phyloP scores from a whole-genome alignment of 164 flowering plant genomes.

The Macadamia tetraphylla region DNA sequence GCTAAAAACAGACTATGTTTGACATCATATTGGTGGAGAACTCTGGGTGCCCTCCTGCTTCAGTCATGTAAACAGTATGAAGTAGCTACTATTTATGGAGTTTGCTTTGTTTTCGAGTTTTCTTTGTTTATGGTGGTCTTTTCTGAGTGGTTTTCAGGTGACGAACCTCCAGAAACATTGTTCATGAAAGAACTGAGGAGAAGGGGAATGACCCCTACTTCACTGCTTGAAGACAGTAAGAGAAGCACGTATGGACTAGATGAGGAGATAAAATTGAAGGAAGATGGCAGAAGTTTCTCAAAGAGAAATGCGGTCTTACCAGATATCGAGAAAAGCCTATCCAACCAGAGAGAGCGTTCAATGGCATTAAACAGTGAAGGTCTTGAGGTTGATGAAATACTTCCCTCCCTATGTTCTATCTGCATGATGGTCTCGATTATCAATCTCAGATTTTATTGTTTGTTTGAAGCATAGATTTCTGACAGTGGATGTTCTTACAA shows the following conservation, averaged over 20 bases:
- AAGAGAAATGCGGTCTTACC: conserved; percentile 53
- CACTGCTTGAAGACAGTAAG: conserved; percentile 69
- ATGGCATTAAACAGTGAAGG: conserved; percentile 93
- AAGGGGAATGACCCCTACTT: conserved; percentile 86
- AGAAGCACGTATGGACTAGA: conserved; percentile 30
- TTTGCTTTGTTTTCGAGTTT: too few species aligned
- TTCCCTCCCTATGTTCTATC: background rate
- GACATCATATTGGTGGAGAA: too few species aligned
- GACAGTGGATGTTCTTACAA: too few species aligned
- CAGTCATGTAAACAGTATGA: too few species aligned
- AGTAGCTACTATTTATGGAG: too few species aligned
- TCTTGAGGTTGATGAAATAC: conserved; percentile 59
- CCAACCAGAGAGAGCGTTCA: conserved; percentile 77
- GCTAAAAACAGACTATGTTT: too few species aligned
- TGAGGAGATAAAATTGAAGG: conserved; percentile 37
- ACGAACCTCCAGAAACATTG: conserved; percentile 91
- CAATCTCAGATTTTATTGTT: too few species aligned
- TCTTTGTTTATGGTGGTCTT: background rate
- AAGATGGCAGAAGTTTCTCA: conserved; percentile 38
- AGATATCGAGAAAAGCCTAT: conserved; percentile 41
- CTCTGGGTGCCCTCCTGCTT: too few species aligned
- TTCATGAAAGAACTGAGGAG: conserved; percentile 86
- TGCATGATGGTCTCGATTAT: too few species aligned
- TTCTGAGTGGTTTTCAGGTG: conserved; percentile 43
- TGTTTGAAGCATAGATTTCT: too few species aligned